Evolutionary conservation across 192 early-diverging fungal genomes (phyloP).

Genomic region (Funneliformis mosseae): DNA sequence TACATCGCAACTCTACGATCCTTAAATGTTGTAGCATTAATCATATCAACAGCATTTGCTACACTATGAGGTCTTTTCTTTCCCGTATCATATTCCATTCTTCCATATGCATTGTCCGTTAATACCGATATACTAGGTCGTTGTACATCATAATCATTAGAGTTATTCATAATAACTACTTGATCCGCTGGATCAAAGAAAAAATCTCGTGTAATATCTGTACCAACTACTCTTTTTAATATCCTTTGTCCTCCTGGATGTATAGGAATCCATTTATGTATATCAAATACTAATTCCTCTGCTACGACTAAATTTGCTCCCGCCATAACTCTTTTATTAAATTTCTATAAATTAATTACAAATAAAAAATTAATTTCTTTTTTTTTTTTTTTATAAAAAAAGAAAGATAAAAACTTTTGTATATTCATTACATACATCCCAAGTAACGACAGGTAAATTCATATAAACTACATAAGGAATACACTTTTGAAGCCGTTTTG

Average conservation of each 20-base stretch:
- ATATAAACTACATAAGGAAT: background rate
- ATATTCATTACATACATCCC: background rate
- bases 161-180: background rate
- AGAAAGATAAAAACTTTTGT: background rate
- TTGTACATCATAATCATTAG: background rate
- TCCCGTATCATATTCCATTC: background rate
- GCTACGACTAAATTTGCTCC: conserved; percentile 23
- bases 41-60: background rate
- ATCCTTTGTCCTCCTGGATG: conserved; percentile 32
- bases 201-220: conserved; percentile 10
- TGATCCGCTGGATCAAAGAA: background rate
- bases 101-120: background rate
- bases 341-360: background rate
- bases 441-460: background rate
- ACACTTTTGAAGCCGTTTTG: background rate
- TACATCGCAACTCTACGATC: background rate
- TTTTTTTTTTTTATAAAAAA: background rate
- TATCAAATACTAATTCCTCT: conserved; percentile 26
- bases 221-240: conserved; percentile 27
- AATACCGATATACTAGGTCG: background rate
- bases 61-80: background rate
- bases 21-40: background rate
- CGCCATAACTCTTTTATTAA: conserved; percentile 1
- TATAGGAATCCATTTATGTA: conserved; percentile 23
- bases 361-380: background rate